Evolutionary conservation across 257 asterid genomes (phyloP).

Genomic region (Eustoma russellianum): DNA sequence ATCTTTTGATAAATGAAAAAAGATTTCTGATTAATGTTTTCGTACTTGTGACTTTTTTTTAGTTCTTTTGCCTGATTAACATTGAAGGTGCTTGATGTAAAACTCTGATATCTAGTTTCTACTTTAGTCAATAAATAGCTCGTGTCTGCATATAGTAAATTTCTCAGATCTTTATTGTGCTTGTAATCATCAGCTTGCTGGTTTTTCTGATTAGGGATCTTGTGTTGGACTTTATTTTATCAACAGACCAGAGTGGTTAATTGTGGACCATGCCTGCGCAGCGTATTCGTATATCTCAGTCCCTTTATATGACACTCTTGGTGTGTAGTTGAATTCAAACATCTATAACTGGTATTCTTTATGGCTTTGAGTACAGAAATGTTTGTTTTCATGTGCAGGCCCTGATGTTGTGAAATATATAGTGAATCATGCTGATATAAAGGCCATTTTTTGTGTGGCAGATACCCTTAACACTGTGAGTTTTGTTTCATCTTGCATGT

Average conservation of each 20-base stretch:
- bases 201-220: slow-evolving; percentile 52
- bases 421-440: slow-evolving; percentile 66
- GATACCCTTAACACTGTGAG: slow-evolving; percentile 74
- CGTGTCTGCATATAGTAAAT: neutral
- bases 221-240: slow-evolving; percentile 80
- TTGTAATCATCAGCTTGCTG: neutral
- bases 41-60: no score
- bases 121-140: no score
- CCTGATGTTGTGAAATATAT: slow-evolving; percentile 96
- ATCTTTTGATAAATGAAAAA: no score
- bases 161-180: no score
- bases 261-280: slow-evolving; percentile 90
- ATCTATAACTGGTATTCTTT: slow-evolving; percentile 14
- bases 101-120: neutral
- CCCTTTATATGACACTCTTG: slow-evolving; percentile 96
- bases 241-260: slow-evolving; percentile 90
- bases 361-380: slow-evolving; percentile 12
- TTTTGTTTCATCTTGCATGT: neutral
- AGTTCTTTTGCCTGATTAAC: no score
- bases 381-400: slow-evolving; percentile 40
- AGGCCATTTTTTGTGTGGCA: slow-evolving; percentile 84
- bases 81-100: neutral
- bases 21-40: no score
- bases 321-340: slow-evolving; percentile 41
- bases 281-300: slow-evolving; percentile 85